These are phyloP conservation scores for Austroboletus olivaceoglutinosus DNA, from an alignment of 1,284 basidiomycete genomes.

Conservation along the genomic window DNA sequence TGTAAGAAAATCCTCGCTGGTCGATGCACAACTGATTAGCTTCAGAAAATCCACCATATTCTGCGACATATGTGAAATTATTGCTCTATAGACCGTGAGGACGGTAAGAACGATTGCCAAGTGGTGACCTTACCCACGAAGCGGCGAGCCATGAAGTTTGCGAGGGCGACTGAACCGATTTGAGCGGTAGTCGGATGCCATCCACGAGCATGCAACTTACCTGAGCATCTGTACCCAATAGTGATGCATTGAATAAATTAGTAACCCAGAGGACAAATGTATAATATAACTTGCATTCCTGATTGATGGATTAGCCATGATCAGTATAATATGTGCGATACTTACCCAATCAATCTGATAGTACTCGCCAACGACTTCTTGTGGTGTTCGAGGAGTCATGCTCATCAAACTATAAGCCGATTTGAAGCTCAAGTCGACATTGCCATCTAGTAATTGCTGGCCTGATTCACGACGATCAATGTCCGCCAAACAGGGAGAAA, in stretches of 20 bases:
- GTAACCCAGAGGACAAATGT: neutral
- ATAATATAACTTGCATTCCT: constrained; percentile 25
- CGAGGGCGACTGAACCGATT: constrained; percentile 49
- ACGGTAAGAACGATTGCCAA: neutral
- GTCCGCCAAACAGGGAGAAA: neutral
- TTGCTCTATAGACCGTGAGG: constrained; percentile 46
- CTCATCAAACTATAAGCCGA: constrained; percentile 50
- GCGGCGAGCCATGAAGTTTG: constrained; percentile 62
- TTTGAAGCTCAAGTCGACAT: constrained; percentile 49
- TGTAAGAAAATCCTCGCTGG: constrained; percentile 57
- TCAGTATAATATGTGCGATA: neutral
- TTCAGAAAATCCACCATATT: constrained; percentile 57
- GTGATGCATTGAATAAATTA: constrained; percentile 8
- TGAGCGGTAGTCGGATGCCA: neutral
- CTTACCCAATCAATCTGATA: constrained; percentile 44
- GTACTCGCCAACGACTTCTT: constrained; percentile 53
- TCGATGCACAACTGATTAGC: constrained; percentile 57
- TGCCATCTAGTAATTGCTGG: constrained; percentile 37
- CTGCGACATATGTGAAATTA: constrained; percentile 61
- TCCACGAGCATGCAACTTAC: constrained; percentile 9
- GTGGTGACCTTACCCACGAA: constrained; percentile 49
- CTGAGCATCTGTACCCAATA: constrained; percentile 23
- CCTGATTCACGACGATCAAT: constrained; percentile 33
- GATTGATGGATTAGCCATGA: neutral
- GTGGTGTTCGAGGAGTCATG: constrained; percentile 41